A percentile compares a stretch with the other conserved stretches of the same genome.
Conservation (phyloP, 2,329 filamentous ascomycete genomes). For the Aspergillus eucalypticola region DNA sequence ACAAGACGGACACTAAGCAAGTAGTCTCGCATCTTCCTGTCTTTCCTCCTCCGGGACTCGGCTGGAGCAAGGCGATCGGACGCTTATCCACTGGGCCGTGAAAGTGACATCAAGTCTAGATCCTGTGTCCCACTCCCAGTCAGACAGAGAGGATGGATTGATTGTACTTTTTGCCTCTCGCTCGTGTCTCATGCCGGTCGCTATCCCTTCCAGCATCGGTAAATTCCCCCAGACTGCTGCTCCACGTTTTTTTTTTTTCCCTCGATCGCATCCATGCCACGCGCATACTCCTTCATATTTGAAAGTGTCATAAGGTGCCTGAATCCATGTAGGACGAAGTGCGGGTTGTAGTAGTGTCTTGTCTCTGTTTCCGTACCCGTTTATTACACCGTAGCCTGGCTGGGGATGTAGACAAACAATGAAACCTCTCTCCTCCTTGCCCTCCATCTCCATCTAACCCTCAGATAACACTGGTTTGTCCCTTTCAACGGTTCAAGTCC, state of each 20-base stretch:
- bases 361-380: neutral
- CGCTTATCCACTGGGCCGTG: neutral
- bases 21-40: neutral
- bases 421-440: neutral
- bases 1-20: neutral
- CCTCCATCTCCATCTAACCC: neutral
- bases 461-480: no score
- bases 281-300: neutral
- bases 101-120: slow-evolving; percentile 7
- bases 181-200: no score
- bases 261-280: neutral
- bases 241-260: neutral
- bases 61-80: neutral
- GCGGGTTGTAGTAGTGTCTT: neutral
- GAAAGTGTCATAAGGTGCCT: neutral
- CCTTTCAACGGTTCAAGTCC: neutral
- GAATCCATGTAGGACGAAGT: neutral
- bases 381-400: neutral
- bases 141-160: no score
- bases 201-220: no score
- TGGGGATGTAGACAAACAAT: neutral
- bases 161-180: no score
- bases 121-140: neutral
- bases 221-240: no score
- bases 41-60: neutral